These are phyloP conservation scores for Aspergillus taichungensis DNA, from an alignment of 495 filamentous ascomycete genomes.

Conservation along the genomic window DNA sequence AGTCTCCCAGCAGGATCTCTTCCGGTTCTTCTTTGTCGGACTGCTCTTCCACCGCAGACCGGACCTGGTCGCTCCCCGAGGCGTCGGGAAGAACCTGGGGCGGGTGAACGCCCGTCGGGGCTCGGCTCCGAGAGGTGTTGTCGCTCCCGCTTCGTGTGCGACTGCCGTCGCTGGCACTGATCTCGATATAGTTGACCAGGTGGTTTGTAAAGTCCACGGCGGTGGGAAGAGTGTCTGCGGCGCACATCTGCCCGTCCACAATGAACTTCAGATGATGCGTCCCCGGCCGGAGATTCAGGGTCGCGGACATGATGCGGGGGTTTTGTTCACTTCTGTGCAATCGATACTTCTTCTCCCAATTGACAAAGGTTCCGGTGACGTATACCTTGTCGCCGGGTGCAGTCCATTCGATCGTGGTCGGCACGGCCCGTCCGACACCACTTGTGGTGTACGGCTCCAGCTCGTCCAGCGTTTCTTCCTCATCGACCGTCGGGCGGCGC, in stretches of 20 bases:
- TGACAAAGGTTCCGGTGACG: constrained; percentile 92
- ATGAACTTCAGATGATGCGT: constrained; percentile 97
- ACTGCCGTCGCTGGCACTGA: constrained; percentile 63
- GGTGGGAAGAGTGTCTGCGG: constrained; percentile 77
- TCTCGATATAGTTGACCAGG: constrained; percentile 94
- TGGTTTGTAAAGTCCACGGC: constrained; percentile 96
- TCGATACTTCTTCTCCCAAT: constrained; percentile 87
- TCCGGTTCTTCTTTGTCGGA: constrained; percentile 39
- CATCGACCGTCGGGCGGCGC: constrained; percentile 64
- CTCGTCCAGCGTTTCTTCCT: constrained; percentile 73
- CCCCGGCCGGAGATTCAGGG: constrained; percentile 74
- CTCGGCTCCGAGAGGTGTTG: constrained; percentile 12
- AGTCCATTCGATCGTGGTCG: constrained; percentile 76
- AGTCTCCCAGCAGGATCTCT: constrained; percentile 40
- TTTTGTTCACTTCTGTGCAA: constrained; percentile 55
- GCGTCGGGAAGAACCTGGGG: constrained; percentile 36
- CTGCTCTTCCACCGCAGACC: constrained; percentile 32
- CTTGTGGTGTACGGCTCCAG: constrained; percentile 51
- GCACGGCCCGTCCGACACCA: constrained; percentile 47
- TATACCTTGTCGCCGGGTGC: constrained; percentile 77
- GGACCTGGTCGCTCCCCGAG: constrained; percentile 25
- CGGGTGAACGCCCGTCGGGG: constrained; percentile 34
- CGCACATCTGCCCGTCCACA: constrained; percentile 85
- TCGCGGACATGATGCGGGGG: constrained; percentile 55
- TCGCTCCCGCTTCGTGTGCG: constrained; percentile 28